Evolutionary conservation across 768 basidiomycete genomes (phyloP).

Genomic region (Trametes coccinea): DNA sequence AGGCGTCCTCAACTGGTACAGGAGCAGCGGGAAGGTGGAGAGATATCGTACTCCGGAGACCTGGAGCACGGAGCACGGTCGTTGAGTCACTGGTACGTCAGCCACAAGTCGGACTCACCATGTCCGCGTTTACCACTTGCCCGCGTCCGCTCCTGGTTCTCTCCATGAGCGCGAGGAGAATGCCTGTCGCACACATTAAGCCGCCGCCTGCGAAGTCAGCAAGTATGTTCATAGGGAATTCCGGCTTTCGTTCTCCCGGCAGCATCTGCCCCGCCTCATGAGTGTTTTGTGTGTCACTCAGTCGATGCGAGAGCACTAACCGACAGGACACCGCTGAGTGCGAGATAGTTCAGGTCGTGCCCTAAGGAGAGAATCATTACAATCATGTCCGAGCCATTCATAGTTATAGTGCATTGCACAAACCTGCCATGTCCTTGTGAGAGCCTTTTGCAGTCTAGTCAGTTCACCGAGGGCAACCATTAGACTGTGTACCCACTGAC

Average conservation of each 20-base stretch:
- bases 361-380: slow-evolving; percentile 40
- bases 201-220: slow-evolving; percentile 87
- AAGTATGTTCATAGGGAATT: slow-evolving; percentile 72
- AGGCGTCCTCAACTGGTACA: background rate
- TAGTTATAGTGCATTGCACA: slow-evolving; percentile 16
- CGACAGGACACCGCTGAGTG: slow-evolving; percentile 72
- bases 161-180: slow-evolving; percentile 74
- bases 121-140: slow-evolving; percentile 73
- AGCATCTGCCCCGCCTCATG: slow-evolving; percentile 50
- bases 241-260: slow-evolving; percentile 67
- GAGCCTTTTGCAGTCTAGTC: slow-evolving; percentile 45
- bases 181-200: slow-evolving; percentile 66
- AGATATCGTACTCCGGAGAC: slow-evolving; percentile 80
- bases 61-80: slow-evolving; percentile 36
- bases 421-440: slow-evolving; percentile 77
- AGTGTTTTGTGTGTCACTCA: too few species aligned
- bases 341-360: slow-evolving; percentile 85
- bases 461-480: too few species aligned
- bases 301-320: slow-evolving; percentile 36
- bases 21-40: slow-evolving; percentile 62
- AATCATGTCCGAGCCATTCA: background rate
- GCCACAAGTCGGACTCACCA: slow-evolving; percentile 47
- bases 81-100: too few species aligned
- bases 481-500: slow-evolving; percentile 32
- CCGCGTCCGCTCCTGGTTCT: slow-evolving; percentile 64